Percentiles rank a stretch among this genome's conserved stretches.
These are phyloP conservation scores for Stephania japonica DNA, from an alignment of 164 flowering plant genomes.

Conservation along the genomic window DNA sequence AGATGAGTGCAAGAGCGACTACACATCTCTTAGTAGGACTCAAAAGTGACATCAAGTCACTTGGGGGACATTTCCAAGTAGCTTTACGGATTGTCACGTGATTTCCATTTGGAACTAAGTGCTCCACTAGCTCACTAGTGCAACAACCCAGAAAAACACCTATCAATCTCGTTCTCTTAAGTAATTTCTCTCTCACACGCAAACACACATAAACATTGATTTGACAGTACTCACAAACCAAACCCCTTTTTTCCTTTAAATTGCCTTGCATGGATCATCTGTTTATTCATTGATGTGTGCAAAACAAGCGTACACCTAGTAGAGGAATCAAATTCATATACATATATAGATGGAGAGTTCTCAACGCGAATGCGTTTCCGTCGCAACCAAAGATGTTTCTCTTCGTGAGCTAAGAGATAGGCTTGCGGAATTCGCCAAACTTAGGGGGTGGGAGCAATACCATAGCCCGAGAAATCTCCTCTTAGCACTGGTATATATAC, in stretches of 20 bases:
- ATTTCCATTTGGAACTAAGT: conserved; percentile 13
- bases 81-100: conserved; percentile 8
- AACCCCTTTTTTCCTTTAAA: conserved; percentile 6
- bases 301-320: not conserved
- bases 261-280: conserved; percentile 9
- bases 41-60: conserved; percentile 29
- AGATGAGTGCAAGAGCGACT: not conserved
- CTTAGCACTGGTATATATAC: conserved; percentile 33
- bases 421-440: conserved; percentile 46
- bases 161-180: not conserved
- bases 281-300: too few relatives aligned
- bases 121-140: conserved; percentile 24
- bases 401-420: conserved; percentile 43
- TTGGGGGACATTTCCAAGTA: conserved; percentile 21
- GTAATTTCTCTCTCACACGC: not conserved
- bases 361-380: conserved; percentile 2
- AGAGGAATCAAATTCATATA: not conserved
- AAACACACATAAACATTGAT: not conserved
- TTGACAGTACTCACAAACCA: not conserved
- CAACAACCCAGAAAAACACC: not conserved
- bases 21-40: not conserved
- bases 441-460: conserved; percentile 43
- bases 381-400: conserved; percentile 33
- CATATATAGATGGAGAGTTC: conserved; percentile 18
- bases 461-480: conserved; percentile 52